Evolutionary conservation across 768 basidiomycete genomes (phyloP).

Genomic region (Sutorius australiensis): DNA sequence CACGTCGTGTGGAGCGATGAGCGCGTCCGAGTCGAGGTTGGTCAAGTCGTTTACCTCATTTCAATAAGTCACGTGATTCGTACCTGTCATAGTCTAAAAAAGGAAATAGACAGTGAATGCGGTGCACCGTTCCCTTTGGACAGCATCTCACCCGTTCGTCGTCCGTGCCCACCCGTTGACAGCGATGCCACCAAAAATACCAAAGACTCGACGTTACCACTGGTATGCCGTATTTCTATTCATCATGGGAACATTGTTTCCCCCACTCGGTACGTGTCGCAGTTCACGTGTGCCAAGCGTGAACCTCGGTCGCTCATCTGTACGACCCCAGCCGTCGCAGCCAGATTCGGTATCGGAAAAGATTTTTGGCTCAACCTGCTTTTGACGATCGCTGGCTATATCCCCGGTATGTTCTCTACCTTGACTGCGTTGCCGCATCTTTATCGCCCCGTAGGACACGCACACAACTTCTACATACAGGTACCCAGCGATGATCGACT

Average conservation of each 20-base stretch:
- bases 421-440: not conserved
- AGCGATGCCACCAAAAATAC: slow-evolving; percentile 48
- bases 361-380: slow-evolving; percentile 92
- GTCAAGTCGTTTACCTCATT: slow-evolving; percentile 26
- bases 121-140: not conserved
- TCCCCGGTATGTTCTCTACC: slow-evolving; percentile 55
- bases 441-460: slow-evolving; percentile 56
- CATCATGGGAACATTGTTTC: slow-evolving; percentile 85
- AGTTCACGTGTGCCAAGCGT: not conserved
- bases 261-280: slow-evolving; percentile 70
- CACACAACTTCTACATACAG: slow-evolving; percentile 92
- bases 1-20: slow-evolving; percentile 20
- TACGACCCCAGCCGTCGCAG: slow-evolving; percentile 72
- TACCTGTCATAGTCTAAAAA: not conserved
- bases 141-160: not conserved
- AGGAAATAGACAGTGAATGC: slow-evolving; percentile 1
- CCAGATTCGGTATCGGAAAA: slow-evolving; percentile 84
- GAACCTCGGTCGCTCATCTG: not conserved
- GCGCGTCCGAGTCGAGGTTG: slow-evolving; percentile 19
- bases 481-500: slow-evolving; percentile 32
- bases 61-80: slow-evolving; percentile 23
- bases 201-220: slow-evolving; percentile 61
- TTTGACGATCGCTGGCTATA: slow-evolving; percentile 87
- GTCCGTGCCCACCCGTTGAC: slow-evolving; percentile 2
- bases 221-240: slow-evolving; percentile 80